These are phyloP conservation scores for Dissophora globulifera DNA, from an alignment of 192 early-diverging fungal genomes.

Conservation along the genomic window DNA sequence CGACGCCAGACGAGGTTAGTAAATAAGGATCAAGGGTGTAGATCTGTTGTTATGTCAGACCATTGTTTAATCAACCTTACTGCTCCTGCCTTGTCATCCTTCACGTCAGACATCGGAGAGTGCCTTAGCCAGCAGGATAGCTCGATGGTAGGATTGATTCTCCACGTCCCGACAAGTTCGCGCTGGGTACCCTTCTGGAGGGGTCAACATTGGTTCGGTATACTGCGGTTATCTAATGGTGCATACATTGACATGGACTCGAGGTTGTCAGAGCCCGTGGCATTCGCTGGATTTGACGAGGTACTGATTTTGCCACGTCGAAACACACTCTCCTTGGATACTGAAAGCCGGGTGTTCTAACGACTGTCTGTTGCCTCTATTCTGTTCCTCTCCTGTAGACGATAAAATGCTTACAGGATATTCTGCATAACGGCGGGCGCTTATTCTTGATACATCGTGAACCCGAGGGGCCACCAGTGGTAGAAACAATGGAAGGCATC, in stretches of 20 bases:
- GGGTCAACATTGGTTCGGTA: constrained; percentile 49
- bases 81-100: too few species aligned
- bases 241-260: constrained; percentile 43
- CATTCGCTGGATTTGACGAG: constrained; percentile 45
- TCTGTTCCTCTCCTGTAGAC: constrained; percentile 1
- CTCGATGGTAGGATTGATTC: constrained; percentile 43
- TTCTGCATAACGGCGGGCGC: constrained; percentile 26
- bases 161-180: constrained; percentile 35
- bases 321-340: too few species aligned
- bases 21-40: too few species aligned
- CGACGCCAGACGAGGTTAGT: constrained; percentile 34
- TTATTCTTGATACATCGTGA: constrained; percentile 45
- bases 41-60: too few species aligned
- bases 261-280: constrained; percentile 22
- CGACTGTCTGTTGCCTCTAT: neutral
- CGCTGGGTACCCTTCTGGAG: constrained; percentile 51
- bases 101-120: constrained; percentile 34
- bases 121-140: constrained; percentile 41
- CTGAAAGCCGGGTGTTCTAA: too few species aligned
- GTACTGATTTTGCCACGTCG: too few species aligned
- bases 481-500: neutral
- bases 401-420: constrained; percentile 15
- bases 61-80: too few species aligned
- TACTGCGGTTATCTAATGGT: constrained; percentile 40
- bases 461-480: neutral